Percentiles rank a stretch among this genome's conserved stretches.
Conservation (phyloP, 2,329 filamentous ascomycete species). For the Elsinoe necatrix region DNA sequence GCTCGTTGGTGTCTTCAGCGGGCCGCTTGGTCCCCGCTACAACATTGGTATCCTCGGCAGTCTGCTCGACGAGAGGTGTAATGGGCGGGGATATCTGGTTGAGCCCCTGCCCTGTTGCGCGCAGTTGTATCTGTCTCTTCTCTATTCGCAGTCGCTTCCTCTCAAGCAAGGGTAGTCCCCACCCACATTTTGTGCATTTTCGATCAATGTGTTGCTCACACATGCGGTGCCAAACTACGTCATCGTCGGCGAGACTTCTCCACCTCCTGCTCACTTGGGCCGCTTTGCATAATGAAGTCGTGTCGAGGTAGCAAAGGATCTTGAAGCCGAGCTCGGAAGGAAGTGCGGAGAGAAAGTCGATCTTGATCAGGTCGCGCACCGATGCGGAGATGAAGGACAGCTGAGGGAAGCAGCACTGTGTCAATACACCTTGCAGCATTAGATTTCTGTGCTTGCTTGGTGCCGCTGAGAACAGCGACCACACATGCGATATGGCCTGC, state of each 20-base stretch:
- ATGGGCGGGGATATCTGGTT: conserved; percentile 47
- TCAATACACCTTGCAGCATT: conserved; percentile 92
- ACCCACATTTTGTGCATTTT: conserved; percentile 91
- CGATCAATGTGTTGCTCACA: conserved; percentile 94
- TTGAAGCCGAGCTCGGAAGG: conserved; percentile 88
- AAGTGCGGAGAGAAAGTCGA: conserved; percentile 86
- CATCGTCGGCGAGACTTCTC: conserved; percentile 86
- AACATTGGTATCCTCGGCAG: not conserved
- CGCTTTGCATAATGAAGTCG: conserved; percentile 87
- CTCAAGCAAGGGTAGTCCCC: conserved; percentile 84
- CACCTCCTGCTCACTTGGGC: conserved; percentile 87
- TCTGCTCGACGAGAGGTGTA: conserved; percentile 39
- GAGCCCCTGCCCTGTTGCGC: conserved; percentile 51
- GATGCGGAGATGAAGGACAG: conserved; percentile 85
- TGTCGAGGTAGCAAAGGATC: conserved; percentile 87
- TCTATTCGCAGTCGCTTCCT: conserved; percentile 79
- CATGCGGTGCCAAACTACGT: conserved; percentile 97
- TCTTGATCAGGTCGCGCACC: conserved; percentile 90
- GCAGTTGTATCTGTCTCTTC: conserved; percentile 72
- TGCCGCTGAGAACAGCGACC: conserved; percentile 94
- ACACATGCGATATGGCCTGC: conserved; percentile 92
- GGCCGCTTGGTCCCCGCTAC: conserved; percentile 18
- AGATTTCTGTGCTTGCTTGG: conserved; percentile 88
- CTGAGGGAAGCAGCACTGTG: conserved; percentile 96
- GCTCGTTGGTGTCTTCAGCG: conserved; percentile 13